A percentile compares a stretch with the other conserved stretches of the same genome.
These are phyloP conservation scores for Geosmithia flava DNA, from an alignment of 2,329 filamentous ascomycete species.

Conservation along the genomic window DNA sequence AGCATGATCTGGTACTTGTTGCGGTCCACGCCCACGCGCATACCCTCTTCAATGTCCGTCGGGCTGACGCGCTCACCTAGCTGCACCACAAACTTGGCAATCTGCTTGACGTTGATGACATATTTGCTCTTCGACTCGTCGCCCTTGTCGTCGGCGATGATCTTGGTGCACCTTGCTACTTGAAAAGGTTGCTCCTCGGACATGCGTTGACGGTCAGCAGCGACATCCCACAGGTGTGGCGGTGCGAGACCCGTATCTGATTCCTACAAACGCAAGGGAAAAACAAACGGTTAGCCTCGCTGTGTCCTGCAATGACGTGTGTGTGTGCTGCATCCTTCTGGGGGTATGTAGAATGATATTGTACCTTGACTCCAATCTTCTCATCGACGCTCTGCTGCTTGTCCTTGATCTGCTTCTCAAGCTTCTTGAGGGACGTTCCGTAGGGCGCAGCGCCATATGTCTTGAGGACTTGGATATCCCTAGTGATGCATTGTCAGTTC, in stretches of 20 bases:
- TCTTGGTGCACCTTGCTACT: conserved; percentile 97
- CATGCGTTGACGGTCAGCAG: conserved; percentile 97
- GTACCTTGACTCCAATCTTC: conserved; percentile 83
- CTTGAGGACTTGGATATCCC: conserved; percentile 98
- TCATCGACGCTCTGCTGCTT: conserved; percentile 97
- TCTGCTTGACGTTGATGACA: conserved; percentile 99
- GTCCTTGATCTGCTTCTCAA: conserved; percentile 99
- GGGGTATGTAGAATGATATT: too few species aligned
- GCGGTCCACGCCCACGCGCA: conserved; percentile 95
- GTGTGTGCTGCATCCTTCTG: too few species aligned
- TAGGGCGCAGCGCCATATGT: conserved; percentile 97
- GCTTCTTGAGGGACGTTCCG: conserved; percentile 83
- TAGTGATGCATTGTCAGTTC: conserved; percentile 21
- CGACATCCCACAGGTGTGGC: conserved; percentile 97
- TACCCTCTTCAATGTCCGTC: conserved; percentile 98
- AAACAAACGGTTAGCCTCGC: not conserved
- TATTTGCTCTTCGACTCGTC: conserved; percentile 98
- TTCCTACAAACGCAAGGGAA: conserved; percentile 51
- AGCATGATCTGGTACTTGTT: conserved; percentile 99
- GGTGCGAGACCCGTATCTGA: conserved; percentile 97
- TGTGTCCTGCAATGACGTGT: not conserved
- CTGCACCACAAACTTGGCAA: conserved; percentile 98
- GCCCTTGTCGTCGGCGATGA: conserved; percentile 88
- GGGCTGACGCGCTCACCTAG: conserved; percentile 93
- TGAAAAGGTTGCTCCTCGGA: conserved; percentile 95